phyloP scores from a whole-genome alignment of 768 basidiomycete genomes.

The Psilocybe cyanescens region DNA sequence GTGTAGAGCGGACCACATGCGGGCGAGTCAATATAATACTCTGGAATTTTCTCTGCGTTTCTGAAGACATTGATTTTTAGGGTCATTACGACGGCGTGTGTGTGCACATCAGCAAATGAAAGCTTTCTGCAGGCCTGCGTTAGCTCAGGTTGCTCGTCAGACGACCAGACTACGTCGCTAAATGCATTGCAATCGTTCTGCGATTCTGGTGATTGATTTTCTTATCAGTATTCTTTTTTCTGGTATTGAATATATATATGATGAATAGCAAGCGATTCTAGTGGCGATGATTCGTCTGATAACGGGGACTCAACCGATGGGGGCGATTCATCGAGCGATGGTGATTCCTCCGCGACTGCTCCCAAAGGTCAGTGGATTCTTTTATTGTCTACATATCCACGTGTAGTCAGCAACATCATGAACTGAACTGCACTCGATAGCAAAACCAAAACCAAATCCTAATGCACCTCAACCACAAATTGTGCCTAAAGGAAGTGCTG shows the following conservation, averaged over 20 bases:
- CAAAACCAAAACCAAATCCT: not conserved
- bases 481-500: not conserved
- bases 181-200: not conserved
- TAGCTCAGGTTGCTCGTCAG: not conserved
- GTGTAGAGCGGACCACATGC: not conserved
- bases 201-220: not conserved
- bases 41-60: not conserved
- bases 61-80: not conserved
- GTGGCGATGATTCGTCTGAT: not conserved
- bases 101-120: not conserved
- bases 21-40: not conserved
- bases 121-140: not conserved
- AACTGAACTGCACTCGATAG: not conserved
- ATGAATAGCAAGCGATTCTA: not conserved
- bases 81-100: not conserved
- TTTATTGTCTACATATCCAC: not conserved
- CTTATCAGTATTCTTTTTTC: not conserved
- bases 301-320: not conserved
- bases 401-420: not conserved
- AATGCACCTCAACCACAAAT: slow-evolving; percentile 1
- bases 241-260: not conserved
- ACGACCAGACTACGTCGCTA: not conserved
- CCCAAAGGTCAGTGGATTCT: not conserved
- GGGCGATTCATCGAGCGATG: not conserved
- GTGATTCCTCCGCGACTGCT: not conserved